Percentiles rank a stretch among this genome's conserved stretches.
These are phyloP conservation scores for Naganishia albida DNA, from an alignment of 1,284 basidiomycete species.

Conservation along the genomic window DNA sequence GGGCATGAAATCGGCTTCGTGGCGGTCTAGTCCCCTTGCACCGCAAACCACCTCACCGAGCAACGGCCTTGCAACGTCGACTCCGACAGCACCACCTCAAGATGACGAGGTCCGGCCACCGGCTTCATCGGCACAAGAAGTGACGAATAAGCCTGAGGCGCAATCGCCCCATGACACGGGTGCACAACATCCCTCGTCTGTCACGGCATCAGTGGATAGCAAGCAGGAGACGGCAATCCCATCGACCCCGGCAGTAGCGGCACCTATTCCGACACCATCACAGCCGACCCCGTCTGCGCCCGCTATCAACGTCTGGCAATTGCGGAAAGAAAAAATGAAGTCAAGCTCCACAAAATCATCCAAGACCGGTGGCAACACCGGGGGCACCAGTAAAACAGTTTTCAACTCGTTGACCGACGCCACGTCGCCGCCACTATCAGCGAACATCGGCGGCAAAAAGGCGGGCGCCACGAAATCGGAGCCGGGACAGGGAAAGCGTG, in stretches of 20 bases:
- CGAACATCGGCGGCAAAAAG: not conserved
- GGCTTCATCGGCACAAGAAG: not conserved
- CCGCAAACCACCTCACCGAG: not conserved
- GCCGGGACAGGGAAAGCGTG: not conserved
- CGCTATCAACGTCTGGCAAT: slow-evolving; percentile 47
- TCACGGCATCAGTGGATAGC: not conserved
- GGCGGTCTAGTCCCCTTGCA: slow-evolving; percentile 15
- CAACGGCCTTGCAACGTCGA: too few species aligned
- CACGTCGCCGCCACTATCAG: not conserved
- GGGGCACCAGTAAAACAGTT: slow-evolving; percentile 13
- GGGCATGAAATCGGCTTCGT: slow-evolving; percentile 24
- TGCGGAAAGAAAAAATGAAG: slow-evolving; percentile 42
- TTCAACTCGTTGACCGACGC: slow-evolving; percentile 28
- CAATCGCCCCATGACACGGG: too few species aligned
- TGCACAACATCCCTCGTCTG: too few species aligned
- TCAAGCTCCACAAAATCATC: slow-evolving; percentile 20
- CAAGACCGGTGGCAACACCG: not conserved
- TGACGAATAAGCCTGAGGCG: not conserved
- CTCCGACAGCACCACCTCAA: too few species aligned
- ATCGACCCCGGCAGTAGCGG: not conserved
- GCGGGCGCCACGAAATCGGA: not conserved
- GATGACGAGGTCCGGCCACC: not conserved
- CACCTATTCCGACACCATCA: not conserved
- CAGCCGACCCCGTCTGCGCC: slow-evolving; percentile 13
- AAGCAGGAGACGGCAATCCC: not conserved